Evolutionary conservation across 768 basidiomycete species (phyloP), one percentile per base, ranked within the genome.

Genomic region (Pleurotus tuoliensis): DNA sequence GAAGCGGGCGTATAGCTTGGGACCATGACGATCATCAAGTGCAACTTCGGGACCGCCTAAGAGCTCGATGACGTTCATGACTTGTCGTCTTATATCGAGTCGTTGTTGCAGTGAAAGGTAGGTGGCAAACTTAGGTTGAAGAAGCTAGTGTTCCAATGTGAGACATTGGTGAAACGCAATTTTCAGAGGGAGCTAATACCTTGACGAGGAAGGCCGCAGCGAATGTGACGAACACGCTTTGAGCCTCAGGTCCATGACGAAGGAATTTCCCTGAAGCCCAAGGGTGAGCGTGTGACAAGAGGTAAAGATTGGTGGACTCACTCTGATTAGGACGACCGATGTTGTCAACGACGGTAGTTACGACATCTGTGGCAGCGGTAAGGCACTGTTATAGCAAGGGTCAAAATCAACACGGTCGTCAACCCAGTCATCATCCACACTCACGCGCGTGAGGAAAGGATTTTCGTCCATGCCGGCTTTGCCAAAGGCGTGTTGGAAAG

Each of bases 181-280:
- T 20, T 4, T n/a, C 40, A 13, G 16, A 54, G 25, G 5, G 22
- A 25, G 49, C 37, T 46, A 34, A 48, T 64, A 86, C 88, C 77
- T 93, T 92, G 60, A 94, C 79, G 13, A 94, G 75, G 75, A 93
- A 93, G 2, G 90, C 86, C 7, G 86, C 83, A 8, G 91, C 90
- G 59, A 92, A 92, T 0, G 86, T 89, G 22, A 85, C 78, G 62
- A 92, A 90, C 8, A 92, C 84, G 58, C 83, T 86, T 61, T 92
- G 86, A 0, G 87, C 84, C 65, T 91, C 90, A 2, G 90, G 89
- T 0, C 88, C 90, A 64, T 89, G 87, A 3, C 85, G 80, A 51
- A 87, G 77, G 59, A 79, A 85, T 24, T 76, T 71, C 47, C 75
- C 83, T 84, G 67, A 18, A 57, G 58, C 1, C 24, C 61, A 44